phyloP scores from a whole-genome alignment of 805 yeast genomes.

The Cyberlindnera veronae region DNA sequence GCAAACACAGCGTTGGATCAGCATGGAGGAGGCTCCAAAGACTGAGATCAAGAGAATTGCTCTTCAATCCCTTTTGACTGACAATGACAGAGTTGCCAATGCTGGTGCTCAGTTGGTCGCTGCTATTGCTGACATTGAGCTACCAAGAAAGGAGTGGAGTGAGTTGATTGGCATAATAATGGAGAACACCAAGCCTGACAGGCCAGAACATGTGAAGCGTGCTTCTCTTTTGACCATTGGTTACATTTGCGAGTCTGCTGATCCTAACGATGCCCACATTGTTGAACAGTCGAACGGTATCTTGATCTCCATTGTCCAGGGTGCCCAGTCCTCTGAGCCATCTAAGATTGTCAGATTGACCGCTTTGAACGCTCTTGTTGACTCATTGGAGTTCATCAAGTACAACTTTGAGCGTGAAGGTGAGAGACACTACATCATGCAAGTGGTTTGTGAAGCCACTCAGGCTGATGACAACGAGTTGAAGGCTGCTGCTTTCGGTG shows the following conservation, averaged over 20 bases:
- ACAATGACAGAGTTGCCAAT: conserved; percentile 76
- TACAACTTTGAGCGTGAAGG: conserved; percentile 88
- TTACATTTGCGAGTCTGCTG: conserved; percentile 92
- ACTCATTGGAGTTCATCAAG: conserved; percentile 85
- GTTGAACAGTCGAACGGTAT: conserved; percentile 87
- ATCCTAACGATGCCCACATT: conserved; percentile 68
- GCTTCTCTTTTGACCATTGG: conserved; percentile 89
- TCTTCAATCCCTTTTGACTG: conserved; percentile 57
- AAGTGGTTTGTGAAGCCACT: conserved; percentile 98
- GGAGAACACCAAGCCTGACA: conserved; percentile 76
- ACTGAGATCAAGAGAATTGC: conserved; percentile 63
- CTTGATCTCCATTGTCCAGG: conserved; percentile 93
- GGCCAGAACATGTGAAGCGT: conserved; percentile 76
- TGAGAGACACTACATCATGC: conserved; percentile 96
- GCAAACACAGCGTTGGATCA: conserved; percentile 73
- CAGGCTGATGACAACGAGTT: conserved; percentile 78
- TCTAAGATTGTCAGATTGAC: conserved; percentile 75
- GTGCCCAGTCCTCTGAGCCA: conserved; percentile 83
- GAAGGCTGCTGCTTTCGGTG: conserved; percentile 94
- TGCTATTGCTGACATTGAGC: conserved; percentile 93
- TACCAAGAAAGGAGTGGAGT: conserved; percentile 86
- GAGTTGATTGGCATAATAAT: conserved; percentile 81
- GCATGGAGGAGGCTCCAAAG: conserved; percentile 52
- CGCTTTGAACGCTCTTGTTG: conserved; percentile 87
- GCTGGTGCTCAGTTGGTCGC: conserved; percentile 93